These are phyloP conservation scores for Citrus hindsii DNA, from an alignment of 345 rosid species.

Conservation along the genomic window DNA sequence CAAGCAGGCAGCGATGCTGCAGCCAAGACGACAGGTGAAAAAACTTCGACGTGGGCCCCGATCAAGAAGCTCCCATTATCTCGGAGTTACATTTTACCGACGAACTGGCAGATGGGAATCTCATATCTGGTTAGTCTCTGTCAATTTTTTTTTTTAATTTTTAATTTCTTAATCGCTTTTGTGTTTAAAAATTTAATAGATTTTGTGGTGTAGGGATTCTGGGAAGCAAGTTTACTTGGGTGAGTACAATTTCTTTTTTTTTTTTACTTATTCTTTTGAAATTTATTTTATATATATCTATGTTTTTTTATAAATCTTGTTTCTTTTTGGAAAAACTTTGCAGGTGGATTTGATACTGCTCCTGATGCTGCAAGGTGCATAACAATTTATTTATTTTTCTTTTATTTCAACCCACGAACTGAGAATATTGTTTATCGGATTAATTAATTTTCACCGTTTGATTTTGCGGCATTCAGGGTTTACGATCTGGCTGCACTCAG, in stretches of 20 bases:
- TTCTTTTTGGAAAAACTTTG: background rate
- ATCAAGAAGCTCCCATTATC: slow-evolving; percentile 75
- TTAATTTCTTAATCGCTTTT: too few relatives aligned
- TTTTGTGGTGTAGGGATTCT: background rate
- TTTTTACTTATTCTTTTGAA: too few relatives aligned
- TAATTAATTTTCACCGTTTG: background rate
- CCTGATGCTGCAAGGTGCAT: background rate
- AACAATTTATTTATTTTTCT: too few relatives aligned
- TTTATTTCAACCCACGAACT: too few relatives aligned
- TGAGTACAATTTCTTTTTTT: too few relatives aligned
- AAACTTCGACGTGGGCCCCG: slow-evolving; percentile 79
- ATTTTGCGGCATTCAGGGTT: background rate
- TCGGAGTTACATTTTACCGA: slow-evolving; percentile 76
- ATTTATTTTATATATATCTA: too few relatives aligned
- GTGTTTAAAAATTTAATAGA: background rate
- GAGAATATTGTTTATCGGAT: background rate
- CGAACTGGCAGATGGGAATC: slow-evolving; percentile 57
- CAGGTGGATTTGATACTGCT: background rate
- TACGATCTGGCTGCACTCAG: background rate
- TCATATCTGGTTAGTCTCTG: slow-evolving; percentile 54
- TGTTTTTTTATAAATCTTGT: too few relatives aligned
- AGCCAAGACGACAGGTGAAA: slow-evolving; percentile 32
- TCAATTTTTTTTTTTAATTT: too few relatives aligned
- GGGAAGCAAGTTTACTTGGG: background rate
- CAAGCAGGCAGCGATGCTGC: too few relatives aligned